phyloP scores from a whole-genome alignment of 1,139 yeast species.

The Suhomyces chickasaworum region DNA sequence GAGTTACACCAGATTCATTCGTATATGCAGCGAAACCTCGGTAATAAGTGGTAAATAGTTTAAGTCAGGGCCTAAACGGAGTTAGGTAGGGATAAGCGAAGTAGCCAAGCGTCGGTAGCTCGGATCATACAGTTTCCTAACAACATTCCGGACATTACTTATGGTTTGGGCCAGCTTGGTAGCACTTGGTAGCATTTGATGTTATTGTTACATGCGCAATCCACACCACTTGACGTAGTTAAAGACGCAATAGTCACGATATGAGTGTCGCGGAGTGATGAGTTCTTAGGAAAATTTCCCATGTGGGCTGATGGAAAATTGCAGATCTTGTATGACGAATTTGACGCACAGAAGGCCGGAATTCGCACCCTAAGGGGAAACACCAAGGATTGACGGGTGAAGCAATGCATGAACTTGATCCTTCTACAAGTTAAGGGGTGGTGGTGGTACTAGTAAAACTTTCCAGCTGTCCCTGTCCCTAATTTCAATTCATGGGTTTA shows the following conservation, averaged over 20 bases:
- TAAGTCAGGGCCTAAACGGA: not conserved
- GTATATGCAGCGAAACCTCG: not conserved
- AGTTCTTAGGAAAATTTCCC: not conserved
- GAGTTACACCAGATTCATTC: not conserved
- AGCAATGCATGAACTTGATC: not conserved
- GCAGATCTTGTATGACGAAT: not conserved
- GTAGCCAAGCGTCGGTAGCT: not conserved
- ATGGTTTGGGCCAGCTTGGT: not conserved
- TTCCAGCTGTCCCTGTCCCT: too few relatives aligned
- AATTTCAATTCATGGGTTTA: too few relatives aligned
- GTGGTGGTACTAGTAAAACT: too few relatives aligned
- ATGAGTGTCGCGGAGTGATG: not conserved
- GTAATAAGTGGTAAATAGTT: not conserved
- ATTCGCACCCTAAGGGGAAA: not conserved
- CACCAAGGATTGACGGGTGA: not conserved
- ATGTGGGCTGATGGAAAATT: constrained; percentile 3
- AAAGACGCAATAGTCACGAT: not conserved
- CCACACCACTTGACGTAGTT: not conserved
- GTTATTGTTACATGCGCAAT: not conserved
- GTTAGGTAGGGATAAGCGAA: not conserved
- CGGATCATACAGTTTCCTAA: too few relatives aligned
- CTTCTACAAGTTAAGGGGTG: too few relatives aligned
- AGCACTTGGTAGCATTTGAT: not conserved
- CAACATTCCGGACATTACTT: not conserved
- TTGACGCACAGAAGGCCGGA: constrained; percentile 1